phyloP scores from a whole-genome alignment of 768 basidiomycete genomes.

The Podaxis sp. region DNA sequence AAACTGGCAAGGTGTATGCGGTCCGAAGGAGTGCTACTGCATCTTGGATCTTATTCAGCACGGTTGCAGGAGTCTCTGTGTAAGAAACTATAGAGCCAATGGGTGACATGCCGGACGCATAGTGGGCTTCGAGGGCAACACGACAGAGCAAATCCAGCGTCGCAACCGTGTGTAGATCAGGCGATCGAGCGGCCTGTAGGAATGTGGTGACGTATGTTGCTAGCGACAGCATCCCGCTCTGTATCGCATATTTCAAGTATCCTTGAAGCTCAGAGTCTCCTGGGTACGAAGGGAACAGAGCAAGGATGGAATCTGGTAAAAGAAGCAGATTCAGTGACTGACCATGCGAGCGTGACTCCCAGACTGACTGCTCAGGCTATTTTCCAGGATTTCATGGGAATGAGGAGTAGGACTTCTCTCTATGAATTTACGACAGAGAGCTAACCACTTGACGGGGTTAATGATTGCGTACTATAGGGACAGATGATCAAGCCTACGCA shows the following conservation, averaged over 20 bases:
- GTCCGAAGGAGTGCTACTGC: constrained; percentile 58
- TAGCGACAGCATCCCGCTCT: constrained; percentile 55
- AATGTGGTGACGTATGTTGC: constrained; percentile 64
- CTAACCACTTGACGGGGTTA: constrained; percentile 56
- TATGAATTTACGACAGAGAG: constrained; percentile 60
- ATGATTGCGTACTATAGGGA: constrained; percentile 10
- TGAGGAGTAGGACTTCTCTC: constrained; percentile 45
- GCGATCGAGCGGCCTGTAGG: constrained; percentile 64
- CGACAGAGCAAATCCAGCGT: constrained; percentile 74
- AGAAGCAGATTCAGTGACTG: neutral
- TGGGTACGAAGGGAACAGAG: constrained; percentile 66
- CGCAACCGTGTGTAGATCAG: constrained; percentile 59
- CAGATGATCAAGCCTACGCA: constrained; percentile 23
- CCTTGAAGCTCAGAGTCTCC: constrained; percentile 67
- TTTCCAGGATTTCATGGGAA: constrained; percentile 45
- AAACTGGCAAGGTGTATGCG: constrained; percentile 53
- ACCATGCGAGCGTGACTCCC: neutral
- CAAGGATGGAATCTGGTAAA: constrained; percentile 62
- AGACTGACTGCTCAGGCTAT: constrained; percentile 17
- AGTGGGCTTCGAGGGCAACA: constrained; percentile 62
- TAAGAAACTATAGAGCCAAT: constrained; percentile 56
- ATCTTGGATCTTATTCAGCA: constrained; percentile 60
- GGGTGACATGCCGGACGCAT: constrained; percentile 52
- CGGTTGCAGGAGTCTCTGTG: constrained; percentile 44
- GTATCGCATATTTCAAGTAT: constrained; percentile 63